Base-by-base conservation (phyloP, 768 basidiomycete species). In the Cubamyces sp. region DNA sequence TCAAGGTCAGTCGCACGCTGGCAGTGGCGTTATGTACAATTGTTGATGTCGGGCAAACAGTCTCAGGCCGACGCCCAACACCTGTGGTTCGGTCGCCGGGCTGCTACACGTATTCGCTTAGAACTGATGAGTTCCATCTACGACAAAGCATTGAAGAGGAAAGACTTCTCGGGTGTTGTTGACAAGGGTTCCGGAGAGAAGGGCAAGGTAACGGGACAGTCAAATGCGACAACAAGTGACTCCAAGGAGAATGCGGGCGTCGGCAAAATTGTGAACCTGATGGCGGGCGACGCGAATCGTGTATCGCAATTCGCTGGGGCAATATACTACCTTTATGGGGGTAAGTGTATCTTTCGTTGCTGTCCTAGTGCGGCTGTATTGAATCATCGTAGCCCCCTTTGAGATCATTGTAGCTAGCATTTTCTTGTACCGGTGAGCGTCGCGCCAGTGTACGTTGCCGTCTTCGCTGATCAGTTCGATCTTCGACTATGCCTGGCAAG, bases 191-290 rank as follows among this genome's bases (percentile, higher is more conserved):
- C 34, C 34, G 9, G 74, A 1, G 76, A 75, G 19, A 60, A 61
- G 2, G 77, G 76, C 56, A 77, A 49, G 34, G 11, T 61, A 2
- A 54, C 48, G 3, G 58, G 45, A 48, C 60, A 61, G 51, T 9
- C 78, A 75, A 66, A 34, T 34, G 45, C 64, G 7, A 81, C 74
- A 68, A 72, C 50, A 34, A 75, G 34, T 61, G 79, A 91, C 30
- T 83, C 87, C 1, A 88, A 84, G 66, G 83, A 88, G 0, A 90
- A 92, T 15, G 94, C 94, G 9, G 91, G 94, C 71, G 80, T 91
- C 14, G 94, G 94, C 14, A 94, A 95, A 73, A 92, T 96, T 54
- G 91, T 95, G 57, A 92, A 93, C 66, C 75, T 95, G 39, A 96
- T 96, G 92, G 86, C 90, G 15, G 86, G 84, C 7, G 91, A 93